Conservation (phyloP, 116 monocot species). For the Dioscorea cayenensis region DNA sequence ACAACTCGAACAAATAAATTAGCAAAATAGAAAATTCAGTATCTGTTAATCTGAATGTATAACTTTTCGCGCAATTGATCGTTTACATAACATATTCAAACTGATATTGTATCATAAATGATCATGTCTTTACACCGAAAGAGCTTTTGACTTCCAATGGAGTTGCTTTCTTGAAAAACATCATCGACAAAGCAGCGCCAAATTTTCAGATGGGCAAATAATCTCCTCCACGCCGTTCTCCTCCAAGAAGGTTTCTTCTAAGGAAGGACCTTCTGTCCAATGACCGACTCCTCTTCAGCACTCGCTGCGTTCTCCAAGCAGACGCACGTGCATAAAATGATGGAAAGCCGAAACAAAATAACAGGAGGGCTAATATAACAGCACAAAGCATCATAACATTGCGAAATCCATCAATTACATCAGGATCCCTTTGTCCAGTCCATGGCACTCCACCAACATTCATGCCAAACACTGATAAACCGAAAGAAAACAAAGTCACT, state of each 20-base stretch:
- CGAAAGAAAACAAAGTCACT: conserved; percentile 1
- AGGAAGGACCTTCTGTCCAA: conserved; percentile 39
- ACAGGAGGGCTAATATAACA: conserved; percentile 46
- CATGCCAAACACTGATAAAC: conserved; percentile 82
- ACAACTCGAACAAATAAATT: too few relatives aligned
- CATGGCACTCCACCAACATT: conserved; percentile 96
- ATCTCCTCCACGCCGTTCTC: not conserved
- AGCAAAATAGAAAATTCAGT: too few relatives aligned
- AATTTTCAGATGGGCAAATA: conserved; percentile 6
- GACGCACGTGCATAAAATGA: conserved; percentile 41
- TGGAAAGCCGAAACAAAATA: conserved; percentile 54
- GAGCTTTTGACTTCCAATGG: not conserved
- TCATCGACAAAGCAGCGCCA: not conserved
- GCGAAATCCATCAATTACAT: conserved; percentile 47
- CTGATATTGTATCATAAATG: not conserved
- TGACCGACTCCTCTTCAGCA: conserved; percentile 42
- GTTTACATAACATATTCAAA: not conserved
- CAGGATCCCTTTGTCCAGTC: conserved; percentile 63
- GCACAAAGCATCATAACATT: conserved; percentile 71
- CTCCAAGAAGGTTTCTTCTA: conserved; percentile 14
- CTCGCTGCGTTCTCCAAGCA: conserved; percentile 35
- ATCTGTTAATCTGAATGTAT: not conserved
- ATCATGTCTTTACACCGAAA: not conserved
- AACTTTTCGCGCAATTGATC: not conserved
- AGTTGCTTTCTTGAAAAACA: not conserved